phyloP scores from a whole-genome alignment of 2,329 filamentous ascomycete genomes.

The Aplosporella prunicola region DNA sequence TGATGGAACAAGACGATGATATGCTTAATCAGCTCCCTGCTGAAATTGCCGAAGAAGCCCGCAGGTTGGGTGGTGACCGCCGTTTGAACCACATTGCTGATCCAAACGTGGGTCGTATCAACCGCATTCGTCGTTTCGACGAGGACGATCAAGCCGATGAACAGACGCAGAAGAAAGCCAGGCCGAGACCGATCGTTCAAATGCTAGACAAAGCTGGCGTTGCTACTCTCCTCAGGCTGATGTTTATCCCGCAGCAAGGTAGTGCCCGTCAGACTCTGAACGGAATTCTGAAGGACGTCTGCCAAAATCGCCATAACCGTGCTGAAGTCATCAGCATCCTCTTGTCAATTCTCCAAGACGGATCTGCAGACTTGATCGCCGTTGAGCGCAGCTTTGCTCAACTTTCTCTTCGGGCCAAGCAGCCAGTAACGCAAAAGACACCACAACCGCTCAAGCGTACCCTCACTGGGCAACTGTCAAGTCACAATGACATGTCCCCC shows the following conservation, averaged over 20 bases:
- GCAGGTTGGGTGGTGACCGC: constrained; percentile 52
- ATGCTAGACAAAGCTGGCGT: constrained; percentile 96
- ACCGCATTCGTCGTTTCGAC: constrained; percentile 13
- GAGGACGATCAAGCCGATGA: constrained; percentile 33
- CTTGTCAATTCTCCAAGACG: constrained; percentile 89
- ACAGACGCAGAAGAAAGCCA: constrained; percentile 51
- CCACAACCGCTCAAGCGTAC: constrained; percentile 71
- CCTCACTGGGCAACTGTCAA: constrained; percentile 48
- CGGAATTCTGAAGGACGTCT: constrained; percentile 80
- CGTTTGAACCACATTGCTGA: constrained; percentile 45
- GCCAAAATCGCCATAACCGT: constrained; percentile 91
- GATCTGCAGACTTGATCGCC: constrained; percentile 83
- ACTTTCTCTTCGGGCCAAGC: constrained; percentile 82
- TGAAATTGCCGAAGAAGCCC: constrained; percentile 77
- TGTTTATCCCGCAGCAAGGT: constrained; percentile 92
- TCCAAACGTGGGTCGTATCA: constrained; percentile 15
- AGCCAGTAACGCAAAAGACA: constrained; percentile 56
- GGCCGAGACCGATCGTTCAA: constrained; percentile 76
- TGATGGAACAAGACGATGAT: constrained; percentile 86
- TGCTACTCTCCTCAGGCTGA: constrained; percentile 90
- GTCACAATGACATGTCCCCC: constrained; percentile 82
- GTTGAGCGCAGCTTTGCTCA: constrained; percentile 94
- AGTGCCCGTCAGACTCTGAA: constrained; percentile 78
- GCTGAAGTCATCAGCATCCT: constrained; percentile 89
- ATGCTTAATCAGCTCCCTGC: constrained; percentile 75